phyloP scores from a whole-genome alignment of 2,329 filamentous ascomycete species.

The Penicillium occitanis region DNA sequence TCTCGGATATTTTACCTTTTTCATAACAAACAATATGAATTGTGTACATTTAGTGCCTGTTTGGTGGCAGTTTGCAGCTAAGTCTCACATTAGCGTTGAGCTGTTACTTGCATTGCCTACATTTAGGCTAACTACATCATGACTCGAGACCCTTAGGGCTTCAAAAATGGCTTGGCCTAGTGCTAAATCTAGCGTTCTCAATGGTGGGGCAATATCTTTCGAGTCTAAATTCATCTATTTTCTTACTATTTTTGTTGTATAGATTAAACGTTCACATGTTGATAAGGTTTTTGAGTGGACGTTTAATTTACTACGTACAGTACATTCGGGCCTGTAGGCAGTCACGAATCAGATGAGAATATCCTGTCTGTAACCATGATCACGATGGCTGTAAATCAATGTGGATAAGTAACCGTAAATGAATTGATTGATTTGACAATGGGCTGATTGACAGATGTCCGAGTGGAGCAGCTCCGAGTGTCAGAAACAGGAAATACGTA shows the following conservation, averaged over 20 bases:
- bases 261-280: not conserved
- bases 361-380: not conserved
- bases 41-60: not conserved
- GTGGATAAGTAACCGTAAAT: not conserved
- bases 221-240: not conserved
- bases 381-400: not conserved
- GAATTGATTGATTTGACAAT: not conserved
- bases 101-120: not conserved
- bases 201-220: conserved; percentile 5
- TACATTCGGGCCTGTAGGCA: not conserved
- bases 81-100: not conserved
- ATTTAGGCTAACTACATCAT: not conserved
- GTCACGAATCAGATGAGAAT: not conserved
- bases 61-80: not conserved
- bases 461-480: not conserved
- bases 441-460: not conserved
- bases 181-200: not conserved
- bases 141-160: not conserved
- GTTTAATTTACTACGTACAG: not conserved
- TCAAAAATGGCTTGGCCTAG: not conserved
- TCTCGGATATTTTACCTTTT: not conserved
- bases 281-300: not conserved
- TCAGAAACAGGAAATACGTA: conserved; percentile 9
- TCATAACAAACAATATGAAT: not conserved
- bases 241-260: not conserved